Evolutionary conservation across 2,329 filamentous ascomycete genomes (phyloP), one percentile per base, ranked within the genome.

Genomic region (Xylaria sp.): DNA sequence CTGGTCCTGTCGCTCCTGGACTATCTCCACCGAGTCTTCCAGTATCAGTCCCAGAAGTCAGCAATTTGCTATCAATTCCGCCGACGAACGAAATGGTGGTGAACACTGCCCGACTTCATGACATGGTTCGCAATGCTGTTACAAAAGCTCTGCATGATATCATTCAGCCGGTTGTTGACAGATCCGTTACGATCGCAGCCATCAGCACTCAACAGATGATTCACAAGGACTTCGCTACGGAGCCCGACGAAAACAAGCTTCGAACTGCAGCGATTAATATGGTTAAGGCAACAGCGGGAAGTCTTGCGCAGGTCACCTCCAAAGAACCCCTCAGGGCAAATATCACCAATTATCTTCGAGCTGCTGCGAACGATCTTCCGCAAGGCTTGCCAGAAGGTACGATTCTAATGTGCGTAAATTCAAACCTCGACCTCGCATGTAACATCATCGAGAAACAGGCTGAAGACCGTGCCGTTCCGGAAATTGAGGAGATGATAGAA

Each of bases 381-480:
- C 92, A 93, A 63, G 92, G 93, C 18, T 87, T 99, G 70, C 94
- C 96, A 0, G 96, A 99, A 82, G 96, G 96, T 7, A 93, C 96
- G 39, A 96, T 99, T 70, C 89, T 98, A 66, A 98, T 99, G 93
- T 98, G 97, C 81, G 95, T 99, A 70, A 99, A 98, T 80, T 95
- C 97, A 73, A 99, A 99, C 79, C 87, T 99, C 37, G 96, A 99
- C 75, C 87, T 94, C 50, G 95, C 97, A 56, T 98, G 96, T 78
- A 92, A 89, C 75, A 93, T 98, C 71, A 97, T 99, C 55, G 96
- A 99, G 81, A 94, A 96, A 80, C 94, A 96, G 62, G 97, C 96
- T 2, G 95, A 98, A 79, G 93, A 97, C 76, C 92, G 95, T 70
- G 96, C 96, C 10, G 85, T 98, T 48, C 92, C 93, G 1, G 96